Conservation (phyloP, 2,329 filamentous ascomycete genomes). For the Alternaria sp. region DNA sequence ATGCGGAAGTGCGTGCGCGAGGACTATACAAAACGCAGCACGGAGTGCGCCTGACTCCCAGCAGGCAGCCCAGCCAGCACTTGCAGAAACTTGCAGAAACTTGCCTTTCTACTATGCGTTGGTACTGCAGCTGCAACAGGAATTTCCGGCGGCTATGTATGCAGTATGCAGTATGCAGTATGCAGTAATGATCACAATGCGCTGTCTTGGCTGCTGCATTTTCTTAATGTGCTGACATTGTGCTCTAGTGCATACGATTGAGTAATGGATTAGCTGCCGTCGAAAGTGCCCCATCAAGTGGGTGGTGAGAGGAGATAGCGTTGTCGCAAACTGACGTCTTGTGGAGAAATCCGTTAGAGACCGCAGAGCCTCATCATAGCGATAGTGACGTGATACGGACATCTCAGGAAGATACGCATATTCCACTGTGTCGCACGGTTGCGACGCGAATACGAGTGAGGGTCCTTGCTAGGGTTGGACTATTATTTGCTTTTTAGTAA, state of each 20-base stretch:
- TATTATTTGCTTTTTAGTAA: not conserved
- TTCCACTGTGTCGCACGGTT: not conserved
- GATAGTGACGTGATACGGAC: conserved; percentile 1
- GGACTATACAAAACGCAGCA: conserved; percentile 5
- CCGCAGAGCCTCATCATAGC: conserved; percentile 13
- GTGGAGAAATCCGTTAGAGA: conserved; percentile 2
- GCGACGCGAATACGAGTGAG: not conserved
- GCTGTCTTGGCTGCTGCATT: conserved; percentile 22
- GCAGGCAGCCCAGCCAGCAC: conserved; percentile 14
- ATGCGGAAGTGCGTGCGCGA: conserved; percentile 4
- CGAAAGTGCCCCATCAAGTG: not conserved
- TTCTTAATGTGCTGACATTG: conserved; percentile 8
- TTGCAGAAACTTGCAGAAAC: conserved; percentile 22
- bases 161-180: conserved; percentile 33
- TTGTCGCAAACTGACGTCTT: not conserved
- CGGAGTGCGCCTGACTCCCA: conserved; percentile 13
- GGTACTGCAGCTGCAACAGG: conserved; percentile 26
- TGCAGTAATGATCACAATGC: conserved; percentile 36
- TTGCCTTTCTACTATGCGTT: conserved; percentile 20
- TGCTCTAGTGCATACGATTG: conserved; percentile 7
- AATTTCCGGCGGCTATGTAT: conserved; percentile 35
- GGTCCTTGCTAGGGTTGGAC: not conserved
- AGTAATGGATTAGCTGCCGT: conserved; percentile 7
- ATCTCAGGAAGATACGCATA: not conserved
- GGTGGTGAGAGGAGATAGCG: not conserved